Conservation (phyloP, 2,329 filamentous ascomycete species). For the Fusarium sublunatum region DNA sequence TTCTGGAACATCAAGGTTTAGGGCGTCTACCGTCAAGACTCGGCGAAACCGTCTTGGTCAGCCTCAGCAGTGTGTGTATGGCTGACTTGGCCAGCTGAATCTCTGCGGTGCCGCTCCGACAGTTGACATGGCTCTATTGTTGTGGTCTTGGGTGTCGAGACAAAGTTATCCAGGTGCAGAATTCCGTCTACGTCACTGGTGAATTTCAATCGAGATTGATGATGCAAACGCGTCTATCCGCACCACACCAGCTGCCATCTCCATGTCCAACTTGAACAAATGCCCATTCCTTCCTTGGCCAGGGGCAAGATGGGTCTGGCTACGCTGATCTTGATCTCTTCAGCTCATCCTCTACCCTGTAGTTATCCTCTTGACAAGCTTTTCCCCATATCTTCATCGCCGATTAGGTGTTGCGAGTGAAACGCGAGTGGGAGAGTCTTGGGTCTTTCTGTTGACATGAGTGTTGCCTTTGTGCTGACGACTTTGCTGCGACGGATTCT, state of each 20-base stretch:
- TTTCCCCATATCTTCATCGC: constrained; percentile 6
- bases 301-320: constrained; percentile 30
- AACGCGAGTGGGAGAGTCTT: neutral
- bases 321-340: constrained; percentile 17
- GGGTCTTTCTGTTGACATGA: neutral
- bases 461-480: neutral
- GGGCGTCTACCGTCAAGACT: constrained; percentile 22
- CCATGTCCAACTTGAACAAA: constrained; percentile 15
- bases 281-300: constrained; percentile 26
- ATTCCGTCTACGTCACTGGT: constrained; percentile 27
- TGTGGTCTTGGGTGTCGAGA: constrained; percentile 13
- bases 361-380: neutral
- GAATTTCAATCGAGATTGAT: constrained; percentile 37
- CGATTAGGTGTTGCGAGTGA: neutral
- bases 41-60: constrained; percentile 35
- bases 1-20: constrained; percentile 36
- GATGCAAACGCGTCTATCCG: constrained; percentile 10
- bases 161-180: constrained; percentile 20
- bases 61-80: constrained; percentile 11
- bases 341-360: constrained; percentile 28
- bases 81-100: constrained; percentile 29
- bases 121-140: constrained; percentile 28
- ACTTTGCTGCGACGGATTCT: neutral
- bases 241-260: constrained; percentile 10
- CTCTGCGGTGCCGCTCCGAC: constrained; percentile 14